Evolutionary conservation across 1,139 yeast genomes (phyloP).

Genomic region (Protomyces macrosporus): DNA sequence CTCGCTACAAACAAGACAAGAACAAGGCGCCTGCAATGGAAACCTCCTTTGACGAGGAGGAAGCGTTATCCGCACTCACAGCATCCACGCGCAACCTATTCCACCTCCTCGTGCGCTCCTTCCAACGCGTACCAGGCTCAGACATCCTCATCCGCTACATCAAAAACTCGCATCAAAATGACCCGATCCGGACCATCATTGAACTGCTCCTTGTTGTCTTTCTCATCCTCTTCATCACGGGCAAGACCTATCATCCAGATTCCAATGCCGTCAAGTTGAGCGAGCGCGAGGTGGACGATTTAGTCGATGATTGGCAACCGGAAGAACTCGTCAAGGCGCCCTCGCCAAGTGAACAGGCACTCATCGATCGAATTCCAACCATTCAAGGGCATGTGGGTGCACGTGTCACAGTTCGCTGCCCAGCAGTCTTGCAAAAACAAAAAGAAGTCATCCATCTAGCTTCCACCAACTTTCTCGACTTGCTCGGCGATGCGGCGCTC

Average conservation of each 20-base stretch:
- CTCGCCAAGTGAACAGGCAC: slow-evolving; percentile 54
- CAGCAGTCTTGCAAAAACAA: slow-evolving; percentile 24
- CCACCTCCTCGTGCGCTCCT: slow-evolving; percentile 4
- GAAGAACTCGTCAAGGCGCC: slow-evolving; percentile 65
- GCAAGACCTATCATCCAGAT: slow-evolving; percentile 74
- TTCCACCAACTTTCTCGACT: slow-evolving; percentile 55
- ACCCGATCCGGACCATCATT: slow-evolving; percentile 81
- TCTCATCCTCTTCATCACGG: slow-evolving; percentile 76
- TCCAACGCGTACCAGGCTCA: slow-evolving; percentile 66
- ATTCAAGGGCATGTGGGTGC: slow-evolving; percentile 49
- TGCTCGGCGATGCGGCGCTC: slow-evolving; percentile 49
- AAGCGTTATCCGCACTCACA: slow-evolving; percentile 12
- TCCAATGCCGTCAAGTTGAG: slow-evolving; percentile 63
- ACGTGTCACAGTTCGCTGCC: slow-evolving; percentile 43
- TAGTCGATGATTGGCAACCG: slow-evolving; percentile 88
- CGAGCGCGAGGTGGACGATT: slow-evolving; percentile 67
- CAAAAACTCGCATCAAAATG: slow-evolving; percentile 84
- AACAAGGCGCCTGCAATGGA: background rate
- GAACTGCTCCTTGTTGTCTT: slow-evolving; percentile 75
- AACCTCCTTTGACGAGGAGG: slow-evolving; percentile 12
- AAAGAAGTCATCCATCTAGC: slow-evolving; percentile 38
- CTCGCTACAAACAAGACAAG: background rate
- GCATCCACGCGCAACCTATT: slow-evolving; percentile 18
- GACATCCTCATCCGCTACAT: slow-evolving; percentile 68
- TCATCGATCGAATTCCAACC: slow-evolving; percentile 57